A percentile compares a stretch with the other conserved stretches of the same genome.
These are phyloP conservation scores for Penicillium daleae DNA, from an alignment of 495 filamentous ascomycete species.

Conservation along the genomic window DNA sequence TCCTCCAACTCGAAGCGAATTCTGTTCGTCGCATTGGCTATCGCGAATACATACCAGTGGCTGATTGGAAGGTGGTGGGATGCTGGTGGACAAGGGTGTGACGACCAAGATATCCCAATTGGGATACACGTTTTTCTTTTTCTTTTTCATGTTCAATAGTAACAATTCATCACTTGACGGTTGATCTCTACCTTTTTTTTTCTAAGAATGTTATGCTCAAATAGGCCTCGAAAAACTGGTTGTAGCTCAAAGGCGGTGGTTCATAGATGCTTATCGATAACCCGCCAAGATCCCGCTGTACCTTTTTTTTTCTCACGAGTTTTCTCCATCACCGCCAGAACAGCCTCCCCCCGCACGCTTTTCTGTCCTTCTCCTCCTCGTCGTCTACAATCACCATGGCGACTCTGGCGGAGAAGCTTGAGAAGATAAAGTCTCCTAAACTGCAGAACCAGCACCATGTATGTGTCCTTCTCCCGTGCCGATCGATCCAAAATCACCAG, in stretches of 20 bases:
- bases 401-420: conserved; percentile 86
- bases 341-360: conserved; percentile 37
- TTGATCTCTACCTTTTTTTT: too few relatives aligned
- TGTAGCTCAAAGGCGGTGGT: background rate
- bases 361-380: conserved; percentile 32
- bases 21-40: background rate
- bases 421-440: conserved; percentile 95
- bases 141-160: conserved; percentile 7
- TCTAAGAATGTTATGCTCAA: background rate
- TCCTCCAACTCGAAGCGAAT: background rate
- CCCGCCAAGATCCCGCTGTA: conserved; percentile 40
- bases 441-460: conserved; percentile 94
- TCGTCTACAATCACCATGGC: conserved; percentile 52
- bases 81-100: background rate
- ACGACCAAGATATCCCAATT: conserved; percentile 2
- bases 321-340: conserved; percentile 38
- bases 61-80: conserved; percentile 8
- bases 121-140: background rate
- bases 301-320: conserved; percentile 40
- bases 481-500: conserved; percentile 6
- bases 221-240: background rate
- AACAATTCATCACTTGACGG: conserved; percentile 9
- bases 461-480: conserved; percentile 30
- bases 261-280: conserved; percentile 32
- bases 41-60: background rate